Conservation (phyloP, 768 basidiomycete species). For the Phylloporus arenicola region DNA sequence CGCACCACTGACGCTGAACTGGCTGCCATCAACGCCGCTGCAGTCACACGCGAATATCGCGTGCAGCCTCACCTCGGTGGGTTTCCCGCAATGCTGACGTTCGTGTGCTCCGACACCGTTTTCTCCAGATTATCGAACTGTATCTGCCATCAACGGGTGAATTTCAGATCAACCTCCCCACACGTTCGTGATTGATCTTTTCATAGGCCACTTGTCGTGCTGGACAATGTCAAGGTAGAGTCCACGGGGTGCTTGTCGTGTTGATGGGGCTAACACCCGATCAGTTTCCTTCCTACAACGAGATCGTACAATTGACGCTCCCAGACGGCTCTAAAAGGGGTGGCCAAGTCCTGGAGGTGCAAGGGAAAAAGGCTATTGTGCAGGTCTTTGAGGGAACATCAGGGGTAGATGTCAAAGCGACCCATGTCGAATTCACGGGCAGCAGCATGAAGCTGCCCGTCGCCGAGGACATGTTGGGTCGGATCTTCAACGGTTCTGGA, state of each 20-base stretch:
- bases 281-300: constrained; percentile 96
- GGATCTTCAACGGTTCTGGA: constrained; percentile 98
- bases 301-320: constrained; percentile 92
- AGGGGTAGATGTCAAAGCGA: constrained; percentile 95
- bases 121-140: constrained; percentile 86
- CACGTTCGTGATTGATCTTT: constrained; percentile 6
- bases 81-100: constrained; percentile 7
- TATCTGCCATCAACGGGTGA: constrained; percentile 96
- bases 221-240: constrained; percentile 95
- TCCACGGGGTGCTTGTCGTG: constrained; percentile 1
- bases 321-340: constrained; percentile 94
- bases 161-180: constrained; percentile 18
- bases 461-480: constrained; percentile 97
- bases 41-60: constrained; percentile 82
- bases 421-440: constrained; percentile 97
- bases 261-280: constrained; percentile 10
- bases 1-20: constrained; percentile 68
- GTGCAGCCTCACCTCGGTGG: constrained; percentile 86
- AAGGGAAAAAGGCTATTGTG: constrained; percentile 98
- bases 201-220: constrained; percentile 85
- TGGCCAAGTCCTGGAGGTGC: constrained; percentile 96
- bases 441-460: constrained; percentile 99
- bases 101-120: constrained; percentile 8
- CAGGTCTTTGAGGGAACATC: constrained; percentile 99
- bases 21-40: constrained; percentile 79